These are phyloP conservation scores for Fomitopsis palustris DNA, from an alignment of 1,284 basidiomycete genomes.

Conservation along the genomic window DNA sequence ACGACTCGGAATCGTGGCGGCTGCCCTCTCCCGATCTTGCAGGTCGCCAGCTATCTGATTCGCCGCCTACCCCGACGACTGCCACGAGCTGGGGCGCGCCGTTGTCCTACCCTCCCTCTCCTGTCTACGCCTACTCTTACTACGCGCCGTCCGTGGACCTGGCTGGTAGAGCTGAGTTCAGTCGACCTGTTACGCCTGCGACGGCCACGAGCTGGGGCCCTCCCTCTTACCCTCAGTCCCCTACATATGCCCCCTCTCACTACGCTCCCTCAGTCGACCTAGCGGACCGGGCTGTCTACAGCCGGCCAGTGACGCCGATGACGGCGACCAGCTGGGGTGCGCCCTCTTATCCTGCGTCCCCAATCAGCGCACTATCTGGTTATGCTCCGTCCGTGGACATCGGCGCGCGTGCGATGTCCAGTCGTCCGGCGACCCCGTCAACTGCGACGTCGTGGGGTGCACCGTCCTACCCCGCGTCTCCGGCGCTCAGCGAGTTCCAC, in stretches of 20 bases:
- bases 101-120: conserved; percentile 35
- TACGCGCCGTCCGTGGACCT: conserved; percentile 40
- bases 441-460: conserved; percentile 43
- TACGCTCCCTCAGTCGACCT: conserved; percentile 36
- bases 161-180: conserved; percentile 34
- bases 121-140: conserved; percentile 26
- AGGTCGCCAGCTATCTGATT: conserved; percentile 45
- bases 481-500: conserved; percentile 29
- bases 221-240: conserved; percentile 36
- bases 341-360: conserved; percentile 37
- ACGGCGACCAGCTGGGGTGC: conserved; percentile 39
- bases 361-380: conserved; percentile 26
- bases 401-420: conserved; percentile 34
- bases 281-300: conserved; percentile 44
- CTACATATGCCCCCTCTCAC: conserved; percentile 26
- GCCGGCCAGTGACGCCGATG: conserved; percentile 41
- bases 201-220: conserved; percentile 44
- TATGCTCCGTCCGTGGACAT: conserved; percentile 41
- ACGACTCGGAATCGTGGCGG: conserved; percentile 26
- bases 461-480: conserved; percentile 38
- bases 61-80: conserved; percentile 41
- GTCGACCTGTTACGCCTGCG: conserved; percentile 38
- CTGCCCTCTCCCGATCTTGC: conserved; percentile 38
- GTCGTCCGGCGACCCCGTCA: conserved; percentile 39
- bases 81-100: conserved; percentile 40